phyloP scores from a whole-genome alignment of 1,284 basidiomycete genomes.

The Sporisorium exsertum region DNA sequence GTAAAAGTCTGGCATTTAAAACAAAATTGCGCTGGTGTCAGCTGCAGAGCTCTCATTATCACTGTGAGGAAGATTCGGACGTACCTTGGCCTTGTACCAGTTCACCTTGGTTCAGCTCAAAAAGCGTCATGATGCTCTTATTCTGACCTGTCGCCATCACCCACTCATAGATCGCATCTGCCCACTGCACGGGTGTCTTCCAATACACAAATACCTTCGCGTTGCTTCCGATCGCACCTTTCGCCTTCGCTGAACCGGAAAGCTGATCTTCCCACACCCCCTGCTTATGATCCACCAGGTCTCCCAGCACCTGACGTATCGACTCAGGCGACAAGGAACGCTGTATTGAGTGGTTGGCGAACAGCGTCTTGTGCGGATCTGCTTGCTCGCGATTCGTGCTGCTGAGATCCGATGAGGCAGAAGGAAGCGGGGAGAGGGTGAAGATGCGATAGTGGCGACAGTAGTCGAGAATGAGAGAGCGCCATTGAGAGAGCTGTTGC shows the following conservation, averaged over 20 bases:
- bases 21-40: not conserved
- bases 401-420: not conserved
- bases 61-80: not conserved
- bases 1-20: conserved; percentile 71
- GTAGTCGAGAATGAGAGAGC: conserved; percentile 70
- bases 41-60: not conserved
- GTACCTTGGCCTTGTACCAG: conserved; percentile 65
- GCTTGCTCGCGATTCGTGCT: not conserved
- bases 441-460: conserved; percentile 70
- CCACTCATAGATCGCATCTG: conserved; percentile 72
- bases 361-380: conserved; percentile 31
- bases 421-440: conserved; percentile 65
- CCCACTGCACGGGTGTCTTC: conserved; percentile 74
- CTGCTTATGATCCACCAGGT: conserved; percentile 55
- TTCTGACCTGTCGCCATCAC: conserved; percentile 73
- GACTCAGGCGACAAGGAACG: conserved; percentile 40
- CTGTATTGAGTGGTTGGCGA: conserved; percentile 40
- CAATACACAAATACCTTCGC: conserved; percentile 71
- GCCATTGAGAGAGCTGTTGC: conserved; percentile 72
- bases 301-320: conserved; percentile 43
- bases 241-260: conserved; percentile 53
- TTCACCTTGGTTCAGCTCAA: conserved; percentile 73
- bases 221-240: not conserved
- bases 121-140: conserved; percentile 73
- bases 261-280: conserved; percentile 40